Evolutionary conservation across 2,329 filamentous ascomycete genomes (phyloP).

Genomic region (Arthrobotrys iridis): DNA sequence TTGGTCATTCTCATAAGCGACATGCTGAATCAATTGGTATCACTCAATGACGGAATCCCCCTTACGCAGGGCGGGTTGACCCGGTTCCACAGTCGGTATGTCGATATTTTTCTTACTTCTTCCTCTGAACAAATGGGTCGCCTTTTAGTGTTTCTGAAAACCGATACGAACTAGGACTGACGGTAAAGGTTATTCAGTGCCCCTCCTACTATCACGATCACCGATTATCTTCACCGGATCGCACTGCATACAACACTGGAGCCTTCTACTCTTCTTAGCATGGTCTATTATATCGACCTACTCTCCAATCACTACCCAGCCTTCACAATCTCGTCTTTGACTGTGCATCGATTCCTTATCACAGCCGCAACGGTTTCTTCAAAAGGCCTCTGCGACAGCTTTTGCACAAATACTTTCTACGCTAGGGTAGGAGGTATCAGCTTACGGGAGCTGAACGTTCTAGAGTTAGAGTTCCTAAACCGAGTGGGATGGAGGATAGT

Average conservation of each 20-base stretch:
- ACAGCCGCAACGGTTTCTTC: conserved; percentile 94
- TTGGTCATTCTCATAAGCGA: conserved; percentile 90
- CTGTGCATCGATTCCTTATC: conserved; percentile 96
- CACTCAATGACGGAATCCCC: conserved; percentile 88
- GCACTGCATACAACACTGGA: conserved; percentile 93
- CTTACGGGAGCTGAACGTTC: conserved; percentile 83
- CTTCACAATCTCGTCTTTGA: conserved; percentile 95
- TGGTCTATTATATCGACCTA: conserved; percentile 98
- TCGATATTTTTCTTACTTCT: conserved; percentile 9
- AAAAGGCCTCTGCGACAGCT: conserved; percentile 94
- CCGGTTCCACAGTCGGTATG: conserved; percentile 89
- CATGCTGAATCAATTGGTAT: conserved; percentile 94
- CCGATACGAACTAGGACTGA: conserved; percentile 51
- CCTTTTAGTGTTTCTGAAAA: conserved; percentile 34
- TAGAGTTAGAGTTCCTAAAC: conserved; percentile 93
- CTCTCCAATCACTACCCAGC: conserved; percentile 90
- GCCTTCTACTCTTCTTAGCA: conserved; percentile 91
- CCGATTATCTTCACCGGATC: conserved; percentile 90
- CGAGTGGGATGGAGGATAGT: conserved; percentile 97
- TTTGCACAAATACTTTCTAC: conserved; percentile 98
- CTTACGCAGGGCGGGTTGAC: conserved; percentile 87
- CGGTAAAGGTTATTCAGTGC: conserved; percentile 63
- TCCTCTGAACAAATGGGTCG: conserved; percentile 36
- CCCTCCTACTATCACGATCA: conserved; percentile 90
- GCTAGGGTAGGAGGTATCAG: conserved; percentile 92